Evolutionary conservation across 2,329 filamentous ascomycete species (phyloP), one percentile per base, ranked within the genome.

Genomic region (Ceratocystis lukuohia): DNA sequence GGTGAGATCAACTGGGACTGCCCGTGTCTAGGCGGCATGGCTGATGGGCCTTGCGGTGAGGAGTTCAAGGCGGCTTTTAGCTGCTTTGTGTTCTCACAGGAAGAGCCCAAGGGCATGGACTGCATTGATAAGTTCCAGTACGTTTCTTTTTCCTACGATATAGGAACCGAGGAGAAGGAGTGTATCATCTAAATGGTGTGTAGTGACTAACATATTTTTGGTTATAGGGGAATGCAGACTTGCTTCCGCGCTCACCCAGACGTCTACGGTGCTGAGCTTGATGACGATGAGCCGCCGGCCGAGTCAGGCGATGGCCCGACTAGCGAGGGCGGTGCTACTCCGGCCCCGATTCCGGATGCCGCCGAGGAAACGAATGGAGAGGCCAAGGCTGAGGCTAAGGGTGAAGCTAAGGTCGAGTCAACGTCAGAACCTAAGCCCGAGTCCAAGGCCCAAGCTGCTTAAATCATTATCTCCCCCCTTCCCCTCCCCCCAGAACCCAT

Each of bases 1-100:
- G 94, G 94, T 71, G 94, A 99, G 82, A 99, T 99, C 78, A 99
- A 99, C 81, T 99, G 94, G 94, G 94, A 97, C 75, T 99, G 94
- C 77, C 94, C 94, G 17, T 99, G 94, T 75, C 80, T 99, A 44
- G 94, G 94, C 62, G 94, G 94, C 65, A 99, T 99, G 94, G 94
- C 94, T 6, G 79, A 96, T 74, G 94, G 94, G 0, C 94, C 94
- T 65, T 99, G 94, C 74, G 94, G 94, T 61, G 90, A 95, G 74
- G 87, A 97, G 73, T 99, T 99, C 83, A 91, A 88, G 80, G 86
- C 87, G 28, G 94, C 94, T 0, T 99, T 99, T 73, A 96, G 91
- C 83, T 99, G 94, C 79, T 99, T 99, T 73, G 91, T 99, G n/a
- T 94, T 87, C 78, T 96, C 90, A 2, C 86, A 84, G 53, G 90